Evolutionary conservation across 192 early-diverging fungal genomes (phyloP), one percentile per base, ranked within the genome.

Genomic region (Mortierella hygrophila): DNA sequence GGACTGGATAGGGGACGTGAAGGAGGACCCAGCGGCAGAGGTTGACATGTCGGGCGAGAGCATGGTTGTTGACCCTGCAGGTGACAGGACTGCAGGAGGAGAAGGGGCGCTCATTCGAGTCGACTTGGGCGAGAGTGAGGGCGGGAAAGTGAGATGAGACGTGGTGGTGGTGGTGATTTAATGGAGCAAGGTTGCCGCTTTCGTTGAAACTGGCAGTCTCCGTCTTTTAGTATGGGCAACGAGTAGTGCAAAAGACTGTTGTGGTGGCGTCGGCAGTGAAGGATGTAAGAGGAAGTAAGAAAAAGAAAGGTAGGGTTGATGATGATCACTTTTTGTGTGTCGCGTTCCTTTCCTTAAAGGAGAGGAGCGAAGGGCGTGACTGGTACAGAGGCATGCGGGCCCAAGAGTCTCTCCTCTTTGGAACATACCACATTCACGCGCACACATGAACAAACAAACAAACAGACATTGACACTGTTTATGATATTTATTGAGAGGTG

Each of bases 1-100:
- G 6, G 78, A 54, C 41, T 86, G 84, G 75, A 77, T 55, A 15
- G 84, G 76, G 9, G 84, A 81, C 16, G 72, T 20, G 18, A 35
- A 42, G 46, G 54, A 52, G 68, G 74, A 35, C 41, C n/a, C 32
- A 52, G 52, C 2, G 18, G 68, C 46, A 13, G 77, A 38, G 0
- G 69, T 44, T 18, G 37, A 23, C 76, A 70, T 47, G 44, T 65
- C 47, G 6, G 65, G 65, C 37, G 82, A 73, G 72, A 73, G 52
- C 75, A 65, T 65, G 60, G 29, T 65, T 65, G 60, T 65, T 65
- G 60, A 65, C 60, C 60, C 60, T 65, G 60, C 60, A 32, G 60
- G 60, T 29, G 60, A 65, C 60, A 65, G 26, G 29, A 65, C 60
- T 65, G 60, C 60, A 65, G 60, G 60, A 65, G 60, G 60, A 65